Conservation (phyloP, 345 rosid genomes). For the Passiflora organensis region DNA sequence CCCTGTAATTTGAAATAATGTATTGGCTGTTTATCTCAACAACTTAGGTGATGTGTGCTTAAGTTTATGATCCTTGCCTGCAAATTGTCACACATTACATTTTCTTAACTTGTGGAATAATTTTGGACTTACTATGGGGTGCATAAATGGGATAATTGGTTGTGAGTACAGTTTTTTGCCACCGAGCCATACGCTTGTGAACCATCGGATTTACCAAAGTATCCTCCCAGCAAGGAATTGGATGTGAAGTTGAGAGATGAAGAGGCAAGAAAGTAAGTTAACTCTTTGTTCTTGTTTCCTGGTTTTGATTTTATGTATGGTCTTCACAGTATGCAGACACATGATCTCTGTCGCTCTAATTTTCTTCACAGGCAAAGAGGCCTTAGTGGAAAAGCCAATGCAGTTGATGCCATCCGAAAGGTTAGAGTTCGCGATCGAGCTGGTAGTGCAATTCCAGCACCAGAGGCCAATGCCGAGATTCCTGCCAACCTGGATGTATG, state of each 20-base stretch:
- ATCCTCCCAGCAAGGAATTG: slow-evolving; percentile 92
- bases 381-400: slow-evolving; percentile 41
- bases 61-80: not conserved
- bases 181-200: slow-evolving; percentile 78
- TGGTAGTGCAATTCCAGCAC: slow-evolving; percentile 49
- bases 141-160: slow-evolving; percentile 10
- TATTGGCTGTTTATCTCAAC: slow-evolving; percentile 1
- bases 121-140: slow-evolving; percentile 1
- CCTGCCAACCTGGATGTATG: slow-evolving; percentile 20
- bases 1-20: not conserved
- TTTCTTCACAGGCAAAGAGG: slow-evolving; percentile 47
- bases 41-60: not conserved
- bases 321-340: slow-evolving; percentile 19
- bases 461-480: slow-evolving; percentile 81
- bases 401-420: slow-evolving; percentile 53
- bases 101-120: slow-evolving; percentile 1
- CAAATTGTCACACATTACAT: not conserved
- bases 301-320: slow-evolving; percentile 3
- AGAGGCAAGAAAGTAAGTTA: slow-evolving; percentile 67
- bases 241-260: slow-evolving; percentile 77
- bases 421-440: slow-evolving; percentile 17
- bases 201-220: slow-evolving; percentile 77
- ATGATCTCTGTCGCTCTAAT: slow-evolving; percentile 8
- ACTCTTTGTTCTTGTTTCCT: slow-evolving; percentile 14
- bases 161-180: slow-evolving; percentile 60